Evolutionary conservation across 805 yeast genomes (phyloP).

Genomic region (Barnettozyma populi): DNA sequence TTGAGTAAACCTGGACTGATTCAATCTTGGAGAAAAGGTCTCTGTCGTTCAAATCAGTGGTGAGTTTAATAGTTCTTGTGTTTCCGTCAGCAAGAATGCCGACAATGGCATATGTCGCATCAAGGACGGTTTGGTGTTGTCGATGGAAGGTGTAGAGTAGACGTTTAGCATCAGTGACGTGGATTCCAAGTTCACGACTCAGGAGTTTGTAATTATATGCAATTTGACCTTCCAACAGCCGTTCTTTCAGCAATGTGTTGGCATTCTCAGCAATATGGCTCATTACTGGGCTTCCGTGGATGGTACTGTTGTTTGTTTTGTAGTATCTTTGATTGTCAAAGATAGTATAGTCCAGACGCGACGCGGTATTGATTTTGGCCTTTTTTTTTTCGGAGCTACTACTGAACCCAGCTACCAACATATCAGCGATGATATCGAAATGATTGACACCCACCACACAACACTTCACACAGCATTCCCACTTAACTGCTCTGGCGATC

Average conservation of each 20-base stretch:
- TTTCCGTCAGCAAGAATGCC: constrained; percentile 26
- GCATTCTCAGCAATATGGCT: background rate
- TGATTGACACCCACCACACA: too few species aligned
- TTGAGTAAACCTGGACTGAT: constrained; percentile 36
- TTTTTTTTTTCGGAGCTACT: too few species aligned
- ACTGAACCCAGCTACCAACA: background rate
- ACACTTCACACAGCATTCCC: too few species aligned
- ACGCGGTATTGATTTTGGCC: background rate
- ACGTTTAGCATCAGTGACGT: constrained; percentile 34
- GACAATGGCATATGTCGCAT: constrained; percentile 37
- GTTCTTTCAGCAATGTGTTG: constrained; percentile 1
- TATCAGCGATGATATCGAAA: too few species aligned
- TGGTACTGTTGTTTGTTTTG: too few species aligned
- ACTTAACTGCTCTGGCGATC: too few species aligned
- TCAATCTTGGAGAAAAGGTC: constrained; percentile 27
- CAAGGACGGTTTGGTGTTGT: constrained; percentile 30
- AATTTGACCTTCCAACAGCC: constrained; percentile 1
- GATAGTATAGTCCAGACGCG: background rate
- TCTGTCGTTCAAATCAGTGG: constrained; percentile 24
- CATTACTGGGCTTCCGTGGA: background rate
- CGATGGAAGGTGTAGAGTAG: constrained; percentile 34
- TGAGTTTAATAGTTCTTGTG: constrained; percentile 17
- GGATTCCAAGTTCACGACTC: constrained; percentile 35
- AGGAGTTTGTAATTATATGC: constrained; percentile 37
- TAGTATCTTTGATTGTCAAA: background rate